Evolutionary conservation across 2,329 filamentous ascomycete species (phyloP).

Genomic region (Sordariomycetes sp.): DNA sequence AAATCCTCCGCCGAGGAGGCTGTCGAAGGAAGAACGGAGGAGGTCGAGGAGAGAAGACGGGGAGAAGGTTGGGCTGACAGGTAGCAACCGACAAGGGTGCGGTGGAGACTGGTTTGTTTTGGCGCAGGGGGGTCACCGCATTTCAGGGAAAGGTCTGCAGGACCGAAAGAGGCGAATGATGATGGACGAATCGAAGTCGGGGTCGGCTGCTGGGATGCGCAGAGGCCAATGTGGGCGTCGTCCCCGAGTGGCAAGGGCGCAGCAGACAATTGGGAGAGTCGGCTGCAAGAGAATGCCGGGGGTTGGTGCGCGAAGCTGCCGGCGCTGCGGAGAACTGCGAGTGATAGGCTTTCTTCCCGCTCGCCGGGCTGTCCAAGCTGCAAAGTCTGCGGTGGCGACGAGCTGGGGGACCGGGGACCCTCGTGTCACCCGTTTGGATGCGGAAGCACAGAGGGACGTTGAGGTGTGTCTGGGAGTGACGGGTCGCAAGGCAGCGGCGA

Average conservation of each 20-base stretch:
- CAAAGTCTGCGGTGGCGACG: background rate
- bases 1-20: background rate
- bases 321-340: background rate
- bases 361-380: background rate
- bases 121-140: slow-evolving; percentile 4
- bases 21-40: background rate
- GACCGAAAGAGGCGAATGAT: background rate
- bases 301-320: background rate
- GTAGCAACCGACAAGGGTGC: background rate
- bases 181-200: background rate
- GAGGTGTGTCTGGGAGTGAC: background rate
- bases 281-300: background rate
- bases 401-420: background rate
- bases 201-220: background rate
- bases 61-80: slow-evolving; percentile 1
- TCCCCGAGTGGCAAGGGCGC: background rate
- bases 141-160: slow-evolving; percentile 4
- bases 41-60: slow-evolving; percentile 1
- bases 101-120: slow-evolving; percentile 2
- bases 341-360: background rate
- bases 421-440: background rate
- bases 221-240: background rate
- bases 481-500: background rate
- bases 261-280: background rate
- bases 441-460: background rate